Evolutionary conservation across 1,284 basidiomycete species (phyloP), one percentile per base, ranked within the genome.

Genomic region (Pascua sp.): DNA sequence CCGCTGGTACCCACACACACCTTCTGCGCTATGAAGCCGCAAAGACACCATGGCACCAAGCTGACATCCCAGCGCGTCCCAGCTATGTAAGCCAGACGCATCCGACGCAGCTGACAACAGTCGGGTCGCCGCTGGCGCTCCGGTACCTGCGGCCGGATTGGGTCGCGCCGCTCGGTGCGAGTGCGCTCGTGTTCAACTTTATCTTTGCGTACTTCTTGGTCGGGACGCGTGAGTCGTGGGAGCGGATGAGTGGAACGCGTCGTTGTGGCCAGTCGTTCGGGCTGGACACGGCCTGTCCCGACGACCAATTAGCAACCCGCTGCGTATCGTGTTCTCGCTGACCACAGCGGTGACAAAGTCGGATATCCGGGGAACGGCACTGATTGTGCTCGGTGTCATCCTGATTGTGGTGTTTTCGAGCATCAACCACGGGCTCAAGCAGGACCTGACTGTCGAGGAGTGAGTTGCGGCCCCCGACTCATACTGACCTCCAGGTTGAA

Each of bases 401-500:
- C 70, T 78, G 38, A 77, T 79, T 58, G 67, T 79, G 44, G 61
- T 77, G 17, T 78, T 79, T 55, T 72, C 70, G 7, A 69, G 66
- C n/a, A 78, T 78, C 65, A 79, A 79, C 57, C 76, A 77, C 51
- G 77, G 77, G 8, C 63, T 79, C 1, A 63, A 68, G 16, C 73
- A 73, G 47, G 65, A 68, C 7, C 64, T 79, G 13, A 64, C 59
- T 17, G 85, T 90, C 48, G 73, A 77, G 11, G 87, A 74, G 70
- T 73, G 48, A 47, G 71, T 59, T 32, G 15, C 16, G 24, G 24
- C n/a, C 4, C 5, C 12, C 10, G 32, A 11, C n/a, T 11, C 8
- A 4, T 37, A 3, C 18, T 16, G 2, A 36, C 37, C 49, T 0
- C 13, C 53, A 75, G 87, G 61, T 82, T 96, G 47, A 87, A 89